A percentile compares a stretch with the other conserved stretches of the same genome.
Conservation (phyloP, 208 protist genomes). For the Entamoeba histolytica region DNA sequence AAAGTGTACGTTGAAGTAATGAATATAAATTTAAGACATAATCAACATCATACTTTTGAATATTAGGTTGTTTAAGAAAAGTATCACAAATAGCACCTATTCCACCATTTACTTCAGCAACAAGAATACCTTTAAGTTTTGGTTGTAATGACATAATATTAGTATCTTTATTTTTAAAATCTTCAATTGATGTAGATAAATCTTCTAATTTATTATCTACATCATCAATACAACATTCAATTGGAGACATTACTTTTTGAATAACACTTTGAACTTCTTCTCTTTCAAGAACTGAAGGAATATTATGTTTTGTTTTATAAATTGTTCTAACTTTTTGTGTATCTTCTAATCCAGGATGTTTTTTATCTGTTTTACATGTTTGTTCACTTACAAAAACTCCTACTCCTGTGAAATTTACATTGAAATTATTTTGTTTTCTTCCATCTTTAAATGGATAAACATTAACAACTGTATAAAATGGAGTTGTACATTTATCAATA, state of each 20-base stretch:
- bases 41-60: background rate
- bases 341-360: background rate
- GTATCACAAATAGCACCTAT: background rate
- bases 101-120: background rate
- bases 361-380: background rate
- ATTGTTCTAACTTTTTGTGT: background rate
- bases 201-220: background rate
- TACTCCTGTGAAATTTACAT: background rate
- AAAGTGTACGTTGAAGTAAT: background rate
- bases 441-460: background rate
- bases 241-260: background rate
- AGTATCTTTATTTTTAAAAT: background rate
- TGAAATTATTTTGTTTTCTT: background rate
- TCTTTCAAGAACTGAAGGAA: background rate
- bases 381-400: background rate
- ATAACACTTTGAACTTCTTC: background rate
- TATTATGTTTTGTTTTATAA: background rate
- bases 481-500: background rate
- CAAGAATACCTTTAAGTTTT: background rate
- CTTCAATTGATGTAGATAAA: background rate
- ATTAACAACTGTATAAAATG: background rate
- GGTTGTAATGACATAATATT: background rate
- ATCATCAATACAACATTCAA: background rate
- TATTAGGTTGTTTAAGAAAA: background rate
- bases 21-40: background rate